phyloP scores from a whole-genome alignment of 2,329 filamentous ascomycete genomes.

The Colletotrichum camelliae region DNA sequence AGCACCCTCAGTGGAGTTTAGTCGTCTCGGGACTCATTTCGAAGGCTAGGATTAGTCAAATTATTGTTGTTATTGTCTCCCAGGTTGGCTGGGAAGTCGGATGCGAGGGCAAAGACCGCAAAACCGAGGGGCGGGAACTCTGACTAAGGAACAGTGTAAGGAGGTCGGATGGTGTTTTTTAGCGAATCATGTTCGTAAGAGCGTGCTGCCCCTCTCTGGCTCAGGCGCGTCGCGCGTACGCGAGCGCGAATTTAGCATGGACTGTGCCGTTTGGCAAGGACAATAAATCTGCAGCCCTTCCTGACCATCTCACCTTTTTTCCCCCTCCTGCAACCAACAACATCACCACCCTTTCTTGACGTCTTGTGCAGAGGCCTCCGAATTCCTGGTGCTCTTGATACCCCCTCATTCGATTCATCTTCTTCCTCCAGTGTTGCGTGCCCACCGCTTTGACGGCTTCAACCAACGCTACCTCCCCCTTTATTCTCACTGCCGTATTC shows the following conservation, averaged over 20 bases:
- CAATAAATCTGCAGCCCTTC: conserved; percentile 23
- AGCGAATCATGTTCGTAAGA: background rate
- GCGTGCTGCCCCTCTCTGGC: background rate
- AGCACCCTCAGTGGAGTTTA: conserved; percentile 7
- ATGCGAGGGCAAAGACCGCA: conserved; percentile 9
- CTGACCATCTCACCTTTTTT: background rate
- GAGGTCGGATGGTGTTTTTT: background rate
- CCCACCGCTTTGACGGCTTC: background rate
- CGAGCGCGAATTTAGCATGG: conserved; percentile 3
- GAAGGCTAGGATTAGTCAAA: conserved; percentile 15
- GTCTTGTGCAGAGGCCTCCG: background rate
- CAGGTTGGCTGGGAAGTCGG: conserved; percentile 17
- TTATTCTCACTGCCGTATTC: background rate
- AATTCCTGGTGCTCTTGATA: conserved; percentile 5
- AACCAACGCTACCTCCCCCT: background rate
- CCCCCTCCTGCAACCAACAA: conserved; percentile 12
- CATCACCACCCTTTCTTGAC: background rate
- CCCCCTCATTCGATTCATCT: background rate
- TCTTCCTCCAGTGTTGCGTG: background rate
- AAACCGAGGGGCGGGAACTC: conserved; percentile 12
- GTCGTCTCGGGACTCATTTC: conserved; percentile 6
- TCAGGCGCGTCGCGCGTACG: conserved; percentile 25
- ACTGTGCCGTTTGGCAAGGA: background rate
- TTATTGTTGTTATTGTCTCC: background rate
- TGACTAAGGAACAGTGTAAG: background rate